These are phyloP conservation scores for Lichina pygmaea DNA, from an alignment of 495 filamentous ascomycete genomes.

Conservation along the genomic window DNA sequence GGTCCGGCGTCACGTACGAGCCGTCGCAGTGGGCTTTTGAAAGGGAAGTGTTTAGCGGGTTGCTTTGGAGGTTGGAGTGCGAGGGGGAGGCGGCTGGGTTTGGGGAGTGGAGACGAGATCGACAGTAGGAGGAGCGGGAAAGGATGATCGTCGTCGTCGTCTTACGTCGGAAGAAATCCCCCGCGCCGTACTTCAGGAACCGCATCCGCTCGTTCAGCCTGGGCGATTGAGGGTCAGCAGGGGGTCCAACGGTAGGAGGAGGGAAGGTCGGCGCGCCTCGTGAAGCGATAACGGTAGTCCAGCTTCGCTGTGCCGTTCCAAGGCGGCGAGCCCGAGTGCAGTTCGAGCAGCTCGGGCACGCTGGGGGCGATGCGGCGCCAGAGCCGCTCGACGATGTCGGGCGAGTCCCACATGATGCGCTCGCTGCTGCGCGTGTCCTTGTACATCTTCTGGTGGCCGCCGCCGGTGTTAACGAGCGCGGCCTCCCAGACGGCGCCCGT, in stretches of 20 bases:
- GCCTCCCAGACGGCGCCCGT: slow-evolving; percentile 11
- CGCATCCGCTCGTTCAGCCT: slow-evolving; percentile 53
- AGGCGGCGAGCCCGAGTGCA: slow-evolving; percentile 1
- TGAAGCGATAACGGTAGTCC: no score
- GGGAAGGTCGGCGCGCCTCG: no score
- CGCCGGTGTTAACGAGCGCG: slow-evolving; percentile 14
- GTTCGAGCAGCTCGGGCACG: slow-evolving; percentile 7
- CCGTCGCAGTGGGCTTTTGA: slow-evolving; percentile 35
- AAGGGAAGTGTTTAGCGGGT: neutral
- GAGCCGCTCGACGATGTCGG: slow-evolving; percentile 9
- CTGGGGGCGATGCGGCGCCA: slow-evolving; percentile 9
- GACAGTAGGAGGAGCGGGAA: neutral
- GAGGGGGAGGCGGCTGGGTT: no score
- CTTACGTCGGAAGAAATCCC: slow-evolving; percentile 48
- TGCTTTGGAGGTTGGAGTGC: no score
- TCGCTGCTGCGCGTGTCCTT: slow-evolving; percentile 13
- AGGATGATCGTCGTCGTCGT: no score
- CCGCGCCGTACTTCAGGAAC: slow-evolving; percentile 51
- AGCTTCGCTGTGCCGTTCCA: no score
- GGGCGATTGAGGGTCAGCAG: slow-evolving; percentile 9
- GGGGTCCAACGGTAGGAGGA: no score
- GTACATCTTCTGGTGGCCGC: slow-evolving; percentile 8
- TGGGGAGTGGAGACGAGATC: neutral
- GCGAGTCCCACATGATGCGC: slow-evolving; percentile 15
- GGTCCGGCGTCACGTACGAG: slow-evolving; percentile 30